Percentiles rank a stretch among this genome's conserved stretches.
These are phyloP conservation scores for Tephrocybe sp. DNA, from an alignment of 768 basidiomycete genomes.

Conservation along the genomic window DNA sequence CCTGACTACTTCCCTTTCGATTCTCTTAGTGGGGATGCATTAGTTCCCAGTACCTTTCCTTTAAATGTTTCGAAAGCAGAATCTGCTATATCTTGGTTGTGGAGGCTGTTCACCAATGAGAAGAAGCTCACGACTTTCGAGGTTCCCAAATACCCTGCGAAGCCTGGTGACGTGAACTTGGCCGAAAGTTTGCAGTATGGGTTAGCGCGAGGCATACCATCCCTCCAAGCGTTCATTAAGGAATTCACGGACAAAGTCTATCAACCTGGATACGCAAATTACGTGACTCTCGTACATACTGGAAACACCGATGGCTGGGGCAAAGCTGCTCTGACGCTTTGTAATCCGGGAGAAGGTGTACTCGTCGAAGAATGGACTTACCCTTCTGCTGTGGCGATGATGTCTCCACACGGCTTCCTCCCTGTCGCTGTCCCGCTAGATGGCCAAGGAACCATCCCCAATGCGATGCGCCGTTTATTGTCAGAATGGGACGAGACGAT, in stretches of 20 bases:
- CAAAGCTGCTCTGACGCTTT: slow-evolving; percentile 58
- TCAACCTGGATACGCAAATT: slow-evolving; percentile 64
- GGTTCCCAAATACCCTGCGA: slow-evolving; percentile 60
- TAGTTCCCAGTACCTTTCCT: slow-evolving; percentile 51
- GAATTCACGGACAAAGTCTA: slow-evolving; percentile 56
- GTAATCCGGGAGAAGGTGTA: slow-evolving; percentile 63
- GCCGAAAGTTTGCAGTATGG: slow-evolving; percentile 70
- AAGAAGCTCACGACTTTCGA: slow-evolving; percentile 48
- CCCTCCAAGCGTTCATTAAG: slow-evolving; percentile 53
- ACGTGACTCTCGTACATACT: slow-evolving; percentile 51
- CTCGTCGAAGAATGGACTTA: slow-evolving; percentile 76
- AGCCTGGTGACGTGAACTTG: slow-evolving; percentile 54
- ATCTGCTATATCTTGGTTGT: slow-evolving; percentile 54
- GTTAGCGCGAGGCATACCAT: slow-evolving; percentile 50
- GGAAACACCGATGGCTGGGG: slow-evolving; percentile 77
- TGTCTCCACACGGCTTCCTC: slow-evolving; percentile 39
- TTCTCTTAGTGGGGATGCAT: slow-evolving; percentile 52
- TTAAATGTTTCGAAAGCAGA: slow-evolving; percentile 24
- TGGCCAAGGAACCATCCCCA: slow-evolving; percentile 63
- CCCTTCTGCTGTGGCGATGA: slow-evolving; percentile 46
- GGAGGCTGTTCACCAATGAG: slow-evolving; percentile 48
- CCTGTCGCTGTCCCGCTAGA: slow-evolving; percentile 68
- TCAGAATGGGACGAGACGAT: slow-evolving; percentile 62
- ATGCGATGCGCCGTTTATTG: slow-evolving; percentile 58
- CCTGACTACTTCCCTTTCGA: slow-evolving; percentile 74